Evolutionary conservation across 768 basidiomycete species (phyloP).

Genomic region (Leccinum sublutescens): DNA sequence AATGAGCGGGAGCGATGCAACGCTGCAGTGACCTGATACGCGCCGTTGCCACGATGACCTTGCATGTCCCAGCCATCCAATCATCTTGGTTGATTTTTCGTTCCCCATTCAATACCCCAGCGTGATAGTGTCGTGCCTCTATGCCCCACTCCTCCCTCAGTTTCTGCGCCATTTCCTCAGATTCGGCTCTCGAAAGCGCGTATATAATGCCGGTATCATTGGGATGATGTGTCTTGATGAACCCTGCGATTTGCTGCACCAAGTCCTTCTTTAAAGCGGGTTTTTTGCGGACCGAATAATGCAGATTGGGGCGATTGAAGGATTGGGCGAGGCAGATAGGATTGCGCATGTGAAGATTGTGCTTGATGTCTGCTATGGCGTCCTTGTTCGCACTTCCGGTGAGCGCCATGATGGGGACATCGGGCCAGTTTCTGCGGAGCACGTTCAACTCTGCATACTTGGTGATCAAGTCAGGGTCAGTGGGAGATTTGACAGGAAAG

Average conservation of each 20-base stretch:
- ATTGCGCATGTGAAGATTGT: constrained; percentile 61
- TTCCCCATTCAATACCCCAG: constrained; percentile 62
- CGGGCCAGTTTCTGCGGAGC: constrained; percentile 72
- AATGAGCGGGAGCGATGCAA: constrained; percentile 1
- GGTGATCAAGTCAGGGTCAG: constrained; percentile 12
- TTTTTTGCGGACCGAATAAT: constrained; percentile 65
- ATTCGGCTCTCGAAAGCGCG: constrained; percentile 64
- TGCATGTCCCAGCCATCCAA: constrained; percentile 72
- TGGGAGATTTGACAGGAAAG: not conserved
- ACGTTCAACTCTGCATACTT: constrained; percentile 69
- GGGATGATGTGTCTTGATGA: constrained; percentile 58
- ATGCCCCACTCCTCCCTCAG: constrained; percentile 59
- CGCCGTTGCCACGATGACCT: constrained; percentile 93
- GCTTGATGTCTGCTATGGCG: constrained; percentile 76
- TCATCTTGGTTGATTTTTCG: constrained; percentile 59
- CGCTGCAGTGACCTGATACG: constrained; percentile 17
- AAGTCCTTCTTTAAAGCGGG: constrained; percentile 40
- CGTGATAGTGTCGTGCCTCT: constrained; percentile 81
- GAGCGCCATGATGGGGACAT: constrained; percentile 90
- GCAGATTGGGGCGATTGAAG: constrained; percentile 92
- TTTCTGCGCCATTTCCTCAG: constrained; percentile 76
- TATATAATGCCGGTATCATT: constrained; percentile 83
- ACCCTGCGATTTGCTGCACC: constrained; percentile 61
- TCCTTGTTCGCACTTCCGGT: constrained; percentile 90
- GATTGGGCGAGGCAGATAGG: constrained; percentile 67